phyloP scores from a whole-genome alignment of 2,329 filamentous ascomycete species.

The Colletotrichum sp. region DNA sequence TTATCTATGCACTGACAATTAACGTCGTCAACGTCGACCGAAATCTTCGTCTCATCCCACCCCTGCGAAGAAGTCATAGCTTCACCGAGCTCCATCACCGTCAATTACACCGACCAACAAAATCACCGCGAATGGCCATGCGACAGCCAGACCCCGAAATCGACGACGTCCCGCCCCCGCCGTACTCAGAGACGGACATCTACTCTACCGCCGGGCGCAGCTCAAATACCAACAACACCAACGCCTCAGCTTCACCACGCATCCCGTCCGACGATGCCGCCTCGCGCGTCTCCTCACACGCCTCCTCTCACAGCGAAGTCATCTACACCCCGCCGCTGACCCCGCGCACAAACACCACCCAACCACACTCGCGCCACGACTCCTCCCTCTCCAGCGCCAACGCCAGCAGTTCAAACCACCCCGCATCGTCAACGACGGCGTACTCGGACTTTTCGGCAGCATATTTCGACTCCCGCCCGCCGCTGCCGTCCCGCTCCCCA shows the following conservation, averaged over 20 bases:
- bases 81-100: not conserved
- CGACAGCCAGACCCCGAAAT: conserved; percentile 15
- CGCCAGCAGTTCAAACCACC: not conserved
- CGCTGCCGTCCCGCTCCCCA: conserved; percentile 24
- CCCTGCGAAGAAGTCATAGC: not conserved
- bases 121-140: conserved; percentile 7
- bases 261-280: conserved; percentile 39
- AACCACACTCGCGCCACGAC: not conserved
- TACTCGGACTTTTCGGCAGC: conserved; percentile 37
- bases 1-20: not conserved
- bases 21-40: conserved; percentile 10
- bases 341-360: conserved; percentile 36
- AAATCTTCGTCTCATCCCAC: not conserved
- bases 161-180: conserved; percentile 55
- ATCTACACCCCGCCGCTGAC: conserved; percentile 59
- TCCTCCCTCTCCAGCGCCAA: not conserved
- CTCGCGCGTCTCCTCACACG: conserved; percentile 38
- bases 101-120: not conserved
- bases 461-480: conserved; percentile 54
- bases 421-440: conserved; percentile 3
- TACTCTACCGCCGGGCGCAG: conserved; percentile 47
- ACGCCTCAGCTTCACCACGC: conserved; percentile 20
- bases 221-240: not conserved
- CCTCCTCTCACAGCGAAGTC: conserved; percentile 44
- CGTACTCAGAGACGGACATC: conserved; percentile 63